These are phyloP conservation scores for Echium plantagineum DNA, from an alignment of 257 asterid genomes.

Conservation along the genomic window DNA sequence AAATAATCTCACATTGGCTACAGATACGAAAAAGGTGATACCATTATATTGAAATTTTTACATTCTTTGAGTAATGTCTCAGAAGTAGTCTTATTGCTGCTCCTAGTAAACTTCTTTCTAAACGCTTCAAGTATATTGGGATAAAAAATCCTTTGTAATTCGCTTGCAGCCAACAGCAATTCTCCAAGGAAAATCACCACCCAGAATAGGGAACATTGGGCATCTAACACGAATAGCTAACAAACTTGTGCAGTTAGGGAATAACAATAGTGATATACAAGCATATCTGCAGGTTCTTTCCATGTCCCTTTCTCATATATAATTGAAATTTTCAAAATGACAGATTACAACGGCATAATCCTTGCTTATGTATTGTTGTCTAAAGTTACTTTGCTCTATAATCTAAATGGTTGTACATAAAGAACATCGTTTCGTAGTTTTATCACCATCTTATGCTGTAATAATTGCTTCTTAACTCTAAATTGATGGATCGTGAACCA, in stretches of 20 bases:
- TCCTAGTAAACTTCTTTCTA: too few species aligned
- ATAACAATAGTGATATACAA: constrained; percentile 37
- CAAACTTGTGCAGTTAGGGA: constrained; percentile 63
- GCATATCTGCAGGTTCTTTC: constrained; percentile 54
- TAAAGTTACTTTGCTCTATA: neutral
- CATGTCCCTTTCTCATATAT: constrained; percentile 2
- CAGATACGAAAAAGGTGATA: constrained; percentile 39
- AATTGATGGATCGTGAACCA: too few species aligned
- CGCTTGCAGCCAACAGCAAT: constrained; percentile 57
- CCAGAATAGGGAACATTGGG: constrained; percentile 83
- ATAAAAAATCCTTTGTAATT: constrained; percentile 7
- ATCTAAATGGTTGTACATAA: neutral
- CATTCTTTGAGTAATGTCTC: neutral
- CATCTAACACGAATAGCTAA: constrained; percentile 78
- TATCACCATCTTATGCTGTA: neutral
- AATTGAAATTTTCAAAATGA: neutral
- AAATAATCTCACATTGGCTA: constrained; percentile 35
- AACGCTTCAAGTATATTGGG: neutral
- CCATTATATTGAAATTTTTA: neutral
- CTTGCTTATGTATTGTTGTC: neutral
- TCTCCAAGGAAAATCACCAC: constrained; percentile 56
- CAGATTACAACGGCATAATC: too few species aligned
- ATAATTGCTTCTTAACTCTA: neutral
- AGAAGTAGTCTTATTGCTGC: neutral
- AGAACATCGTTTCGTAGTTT: too few species aligned